phyloP scores from a whole-genome alignment of 345 rosid genomes.

The Eucalyptus cloeziana region DNA sequence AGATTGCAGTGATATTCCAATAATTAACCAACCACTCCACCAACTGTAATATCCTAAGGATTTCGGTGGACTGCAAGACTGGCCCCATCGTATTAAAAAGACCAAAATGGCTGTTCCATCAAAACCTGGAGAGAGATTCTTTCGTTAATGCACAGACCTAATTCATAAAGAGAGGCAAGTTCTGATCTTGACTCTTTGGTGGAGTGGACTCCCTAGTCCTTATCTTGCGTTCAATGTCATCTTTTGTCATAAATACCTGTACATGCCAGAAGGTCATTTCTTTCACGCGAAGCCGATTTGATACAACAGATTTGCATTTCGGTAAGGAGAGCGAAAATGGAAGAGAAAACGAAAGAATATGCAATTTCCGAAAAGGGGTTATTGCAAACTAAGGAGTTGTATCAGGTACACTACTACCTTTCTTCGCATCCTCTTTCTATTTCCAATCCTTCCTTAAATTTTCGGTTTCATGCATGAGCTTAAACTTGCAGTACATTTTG shows the following conservation, averaged over 20 bases:
- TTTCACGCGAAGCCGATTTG: no score
- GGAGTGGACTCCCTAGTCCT: no score
- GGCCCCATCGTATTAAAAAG: not conserved
- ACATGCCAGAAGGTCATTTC: no score
- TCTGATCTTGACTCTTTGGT: not conserved
- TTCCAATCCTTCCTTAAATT: no score
- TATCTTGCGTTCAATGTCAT: no score
- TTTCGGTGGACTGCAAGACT: not conserved
- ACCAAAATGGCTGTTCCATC: not conserved
- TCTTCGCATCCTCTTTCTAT: not conserved
- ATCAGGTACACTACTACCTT: conserved; percentile 11
- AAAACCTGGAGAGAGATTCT: not conserved
- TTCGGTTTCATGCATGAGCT: not conserved
- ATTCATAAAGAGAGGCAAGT: not conserved
- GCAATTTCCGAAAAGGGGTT: not conserved
- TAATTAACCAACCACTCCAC: not conserved
- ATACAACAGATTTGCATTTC: not conserved
- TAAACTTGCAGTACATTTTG: conserved; percentile 36
- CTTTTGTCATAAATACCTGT: no score
- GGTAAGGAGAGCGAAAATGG: not conserved
- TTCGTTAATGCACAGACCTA: not conserved
- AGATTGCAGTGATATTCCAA: not conserved
- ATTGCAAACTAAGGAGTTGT: conserved; percentile 37
- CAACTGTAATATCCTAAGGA: not conserved
- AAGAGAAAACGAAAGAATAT: conserved; percentile 7